These are phyloP conservation scores for Pseudonectria foliicola DNA, from an alignment of 2,329 filamentous ascomycete genomes.

Conservation along the genomic window DNA sequence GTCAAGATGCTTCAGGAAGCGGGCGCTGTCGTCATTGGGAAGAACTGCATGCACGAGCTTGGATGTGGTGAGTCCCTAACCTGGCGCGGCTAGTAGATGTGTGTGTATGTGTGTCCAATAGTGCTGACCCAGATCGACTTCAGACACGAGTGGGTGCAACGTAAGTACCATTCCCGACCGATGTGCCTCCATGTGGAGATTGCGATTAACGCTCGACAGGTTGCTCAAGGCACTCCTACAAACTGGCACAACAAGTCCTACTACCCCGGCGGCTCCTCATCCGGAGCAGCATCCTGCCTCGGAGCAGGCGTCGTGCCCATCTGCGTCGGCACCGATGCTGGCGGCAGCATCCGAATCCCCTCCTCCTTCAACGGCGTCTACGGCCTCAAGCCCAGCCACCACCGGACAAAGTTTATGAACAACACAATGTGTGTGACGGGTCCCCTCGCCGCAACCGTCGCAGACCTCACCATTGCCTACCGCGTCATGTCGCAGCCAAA, in stretches of 20 bases:
- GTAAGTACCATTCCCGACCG: conserved; percentile 23
- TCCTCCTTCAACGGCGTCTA: conserved; percentile 71
- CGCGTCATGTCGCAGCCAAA: conserved; percentile 70
- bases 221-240: conserved; percentile 62
- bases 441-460: conserved; percentile 67
- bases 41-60: conserved; percentile 74
- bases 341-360: conserved; percentile 69
- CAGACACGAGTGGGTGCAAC: conserved; percentile 79
- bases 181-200: not conserved
- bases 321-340: conserved; percentile 66
- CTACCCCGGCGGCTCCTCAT: conserved; percentile 76
- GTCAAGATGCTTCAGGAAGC: conserved; percentile 64
- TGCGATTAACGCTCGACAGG: conserved; percentile 37
- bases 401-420: conserved; percentile 54
- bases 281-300: conserved; percentile 66
- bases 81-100: conserved; percentile 4
- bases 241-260: conserved; percentile 73
- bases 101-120: no score
- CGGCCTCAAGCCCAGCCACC: conserved; percentile 73
- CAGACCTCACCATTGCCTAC: conserved; percentile 78
- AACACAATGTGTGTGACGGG: conserved; percentile 58
- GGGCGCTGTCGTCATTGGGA: conserved; percentile 69
- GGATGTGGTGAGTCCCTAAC: conserved; percentile 51
- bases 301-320: conserved; percentile 67
- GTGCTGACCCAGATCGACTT: conserved; percentile 8